Evolutionary conservation across 2,329 filamentous ascomycete genomes (phyloP).

Genomic region (Beauveria scarabaeidicola): DNA sequence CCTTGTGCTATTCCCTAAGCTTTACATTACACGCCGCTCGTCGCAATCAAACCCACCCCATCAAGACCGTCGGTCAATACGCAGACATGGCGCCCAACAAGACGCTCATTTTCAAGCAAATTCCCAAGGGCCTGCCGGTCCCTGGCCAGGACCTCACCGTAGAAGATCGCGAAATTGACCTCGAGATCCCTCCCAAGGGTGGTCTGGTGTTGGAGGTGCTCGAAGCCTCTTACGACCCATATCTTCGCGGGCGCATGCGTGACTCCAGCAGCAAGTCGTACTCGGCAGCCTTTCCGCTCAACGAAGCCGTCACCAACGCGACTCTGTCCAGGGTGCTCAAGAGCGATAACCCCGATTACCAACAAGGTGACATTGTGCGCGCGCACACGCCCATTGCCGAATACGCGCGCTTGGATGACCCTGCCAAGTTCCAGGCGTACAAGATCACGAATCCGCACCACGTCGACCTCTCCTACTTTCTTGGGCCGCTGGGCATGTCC

Average conservation of each 20-base stretch:
- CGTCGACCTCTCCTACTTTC: conserved; percentile 57
- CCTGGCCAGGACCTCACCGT: conserved; percentile 61
- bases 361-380: conserved; percentile 58
- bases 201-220: conserved; percentile 64
- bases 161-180: conserved; percentile 60
- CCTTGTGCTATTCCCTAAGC: not conserved
- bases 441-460: conserved; percentile 63
- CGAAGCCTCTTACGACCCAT: conserved; percentile 75
- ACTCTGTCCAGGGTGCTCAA: conserved; percentile 62
- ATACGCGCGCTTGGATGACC: conserved; percentile 50
- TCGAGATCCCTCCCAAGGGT: conserved; percentile 47
- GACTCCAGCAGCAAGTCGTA: conserved; percentile 54
- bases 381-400: conserved; percentile 55
- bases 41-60: no score
- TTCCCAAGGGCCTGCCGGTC: conserved; percentile 59
- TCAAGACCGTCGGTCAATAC: not conserved
- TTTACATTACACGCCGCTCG: not conserved
- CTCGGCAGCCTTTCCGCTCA: conserved; percentile 41
- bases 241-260: conserved; percentile 75
- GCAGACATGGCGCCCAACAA: conserved; percentile 50
- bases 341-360: conserved; percentile 54
- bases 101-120: conserved; percentile 62
- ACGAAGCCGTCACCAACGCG: conserved; percentile 55
- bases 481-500: conserved; percentile 57
- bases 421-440: conserved; percentile 31